These are phyloP conservation scores for Leishmania mexicana DNA, from an alignment of 208 protist genomes.

Conservation along the genomic window DNA sequence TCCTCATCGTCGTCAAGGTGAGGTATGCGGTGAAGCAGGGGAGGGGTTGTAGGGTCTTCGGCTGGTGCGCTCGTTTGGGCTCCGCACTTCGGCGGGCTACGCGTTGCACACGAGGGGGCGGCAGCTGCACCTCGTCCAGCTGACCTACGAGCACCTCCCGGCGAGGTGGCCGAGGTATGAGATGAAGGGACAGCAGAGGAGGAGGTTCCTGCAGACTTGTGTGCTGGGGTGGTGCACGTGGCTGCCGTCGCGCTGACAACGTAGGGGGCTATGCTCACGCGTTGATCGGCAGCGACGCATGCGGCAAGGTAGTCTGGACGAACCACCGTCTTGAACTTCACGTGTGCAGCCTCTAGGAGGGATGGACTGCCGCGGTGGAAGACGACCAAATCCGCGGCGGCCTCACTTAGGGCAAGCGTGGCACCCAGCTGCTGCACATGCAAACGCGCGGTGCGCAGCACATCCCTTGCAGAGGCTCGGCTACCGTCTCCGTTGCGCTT, in stretches of 20 bases:
- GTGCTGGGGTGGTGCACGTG: background rate
- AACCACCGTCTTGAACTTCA: slow-evolving; percentile 47
- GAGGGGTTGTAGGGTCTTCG: background rate
- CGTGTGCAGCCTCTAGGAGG: slow-evolving; percentile 27
- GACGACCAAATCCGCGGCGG: slow-evolving; percentile 56
- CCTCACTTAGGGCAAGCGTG: slow-evolving; percentile 53
- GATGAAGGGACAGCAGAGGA: background rate
- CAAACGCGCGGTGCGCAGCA: slow-evolving; percentile 19
- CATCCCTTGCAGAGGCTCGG: background rate
- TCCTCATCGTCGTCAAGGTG: slow-evolving; percentile 4
- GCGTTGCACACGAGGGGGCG: background rate
- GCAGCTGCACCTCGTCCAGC: background rate
- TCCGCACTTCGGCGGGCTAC: background rate
- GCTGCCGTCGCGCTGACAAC: background rate
- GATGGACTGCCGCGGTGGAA: slow-evolving; percentile 46
- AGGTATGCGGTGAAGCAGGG: background rate
- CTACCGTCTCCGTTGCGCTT: background rate
- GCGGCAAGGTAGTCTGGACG: slow-evolving; percentile 50
- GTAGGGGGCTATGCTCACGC: slow-evolving; percentile 32
- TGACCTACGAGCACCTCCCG: background rate
- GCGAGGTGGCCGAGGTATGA: background rate
- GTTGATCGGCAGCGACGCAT: slow-evolving; percentile 30
- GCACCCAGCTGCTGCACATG: slow-evolving; percentile 58
- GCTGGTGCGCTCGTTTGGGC: background rate
- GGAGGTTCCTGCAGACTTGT: background rate